phyloP scores from a whole-genome alignment of 1,139 yeast species.

The Taphrina pruni region DNA sequence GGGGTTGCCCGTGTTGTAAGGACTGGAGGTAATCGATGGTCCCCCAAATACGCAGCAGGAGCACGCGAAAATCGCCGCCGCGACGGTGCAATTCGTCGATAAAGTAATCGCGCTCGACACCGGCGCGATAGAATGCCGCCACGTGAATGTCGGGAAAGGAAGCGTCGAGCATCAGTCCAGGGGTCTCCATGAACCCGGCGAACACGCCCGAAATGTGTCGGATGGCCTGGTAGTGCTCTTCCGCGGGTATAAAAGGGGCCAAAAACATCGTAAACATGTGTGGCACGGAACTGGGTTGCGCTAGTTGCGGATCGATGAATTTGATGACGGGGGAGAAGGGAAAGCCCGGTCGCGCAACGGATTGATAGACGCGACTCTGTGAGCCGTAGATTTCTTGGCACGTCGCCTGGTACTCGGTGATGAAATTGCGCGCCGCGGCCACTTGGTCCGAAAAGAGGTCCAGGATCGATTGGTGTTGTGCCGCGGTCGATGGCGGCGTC shows the following conservation, averaged over 20 bases:
- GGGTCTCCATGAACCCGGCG: conserved; percentile 30
- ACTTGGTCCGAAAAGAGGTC: conserved; percentile 6
- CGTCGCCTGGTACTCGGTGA: conserved; percentile 18
- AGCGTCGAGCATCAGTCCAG: conserved; percentile 24
- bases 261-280: conserved; percentile 29
- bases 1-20: not conserved
- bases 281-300: conserved; percentile 15
- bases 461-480: conserved; percentile 5
- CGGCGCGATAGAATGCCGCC: conserved; percentile 25
- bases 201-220: conserved; percentile 22
- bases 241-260: conserved; percentile 28
- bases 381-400: conserved; percentile 11
- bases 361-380: conserved; percentile 18
- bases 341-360: conserved; percentile 18
- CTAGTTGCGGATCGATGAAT: conserved; percentile 29
- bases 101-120: conserved; percentile 34
- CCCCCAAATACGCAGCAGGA: conserved; percentile 22
- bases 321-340: conserved; percentile 27
- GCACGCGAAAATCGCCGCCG: conserved; percentile 13
- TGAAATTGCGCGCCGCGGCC: conserved; percentile 8
- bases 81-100: conserved; percentile 10
- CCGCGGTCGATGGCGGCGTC: conserved; percentile 11
- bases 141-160: conserved; percentile 34
- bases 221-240: conserved; percentile 13
- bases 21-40: conserved; percentile 16